phyloP scores from a whole-genome alignment of 306 rosid species.

The Geum urbanum region DNA sequence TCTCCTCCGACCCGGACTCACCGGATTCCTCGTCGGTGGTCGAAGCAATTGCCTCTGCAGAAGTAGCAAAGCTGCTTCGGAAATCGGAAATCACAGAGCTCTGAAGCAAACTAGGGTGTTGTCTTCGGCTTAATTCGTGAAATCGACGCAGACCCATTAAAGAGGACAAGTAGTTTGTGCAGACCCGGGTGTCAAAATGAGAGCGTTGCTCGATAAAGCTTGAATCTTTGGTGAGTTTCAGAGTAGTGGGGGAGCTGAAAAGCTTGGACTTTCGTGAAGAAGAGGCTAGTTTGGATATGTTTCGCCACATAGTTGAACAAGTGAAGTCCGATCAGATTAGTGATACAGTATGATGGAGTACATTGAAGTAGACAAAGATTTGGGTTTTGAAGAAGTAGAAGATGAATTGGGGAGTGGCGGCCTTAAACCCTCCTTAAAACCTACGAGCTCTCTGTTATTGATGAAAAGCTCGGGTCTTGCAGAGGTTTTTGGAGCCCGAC shows the following conservation, averaged over 20 bases:
- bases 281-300: slow-evolving; percentile 40
- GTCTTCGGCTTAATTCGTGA: slow-evolving; percentile 23
- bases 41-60: slow-evolving; percentile 66
- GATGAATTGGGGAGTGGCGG: slow-evolving; percentile 30
- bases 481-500: no score
- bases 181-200: slow-evolving; percentile 10
- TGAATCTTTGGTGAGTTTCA: slow-evolving; percentile 15
- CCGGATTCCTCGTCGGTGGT: slow-evolving; percentile 54
- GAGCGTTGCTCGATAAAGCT: slow-evolving; percentile 27
- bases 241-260: slow-evolving; percentile 14
- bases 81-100: slow-evolving; percentile 24
- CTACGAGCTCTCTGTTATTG: slow-evolving; percentile 22
- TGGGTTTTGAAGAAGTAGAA: not conserved
- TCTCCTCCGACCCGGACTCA: slow-evolving; percentile 47
- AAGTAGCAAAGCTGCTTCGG: slow-evolving; percentile 42
- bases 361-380: not conserved
- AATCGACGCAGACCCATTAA: slow-evolving; percentile 20
- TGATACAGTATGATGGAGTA: not conserved
- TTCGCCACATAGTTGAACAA: slow-evolving; percentile 52
- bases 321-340: not conserved
- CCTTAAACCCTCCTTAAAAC: slow-evolving; percentile 74
- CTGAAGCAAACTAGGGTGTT: slow-evolving; percentile 18
- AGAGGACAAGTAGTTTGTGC: slow-evolving; percentile 12
- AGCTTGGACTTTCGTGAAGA: slow-evolving; percentile 29
- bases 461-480: not conserved